Percentiles rank a stretch among this genome's conserved stretches.
phyloP scores from a whole-genome alignment of 768 basidiomycete species.

The Pulveroboletus sp. region DNA sequence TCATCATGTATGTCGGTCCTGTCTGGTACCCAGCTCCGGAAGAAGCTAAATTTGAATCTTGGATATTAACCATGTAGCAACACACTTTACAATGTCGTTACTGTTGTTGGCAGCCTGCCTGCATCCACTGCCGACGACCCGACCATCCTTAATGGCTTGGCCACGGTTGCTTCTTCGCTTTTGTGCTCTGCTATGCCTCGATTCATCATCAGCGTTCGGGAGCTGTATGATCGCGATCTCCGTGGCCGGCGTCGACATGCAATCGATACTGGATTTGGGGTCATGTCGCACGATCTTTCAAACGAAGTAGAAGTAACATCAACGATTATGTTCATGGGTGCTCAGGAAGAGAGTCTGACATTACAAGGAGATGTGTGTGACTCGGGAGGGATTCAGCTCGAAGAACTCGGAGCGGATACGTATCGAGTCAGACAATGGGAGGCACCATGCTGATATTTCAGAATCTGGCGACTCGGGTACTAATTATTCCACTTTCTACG shows the following conservation, averaged over 20 bases:
- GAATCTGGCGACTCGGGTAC: too few species aligned
- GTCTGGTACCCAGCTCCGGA: background rate
- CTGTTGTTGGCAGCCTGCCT: background rate
- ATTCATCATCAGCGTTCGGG: conserved; percentile 16
- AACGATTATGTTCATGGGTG: background rate
- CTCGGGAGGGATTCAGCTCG: too few species aligned
- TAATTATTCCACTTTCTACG: too few species aligned
- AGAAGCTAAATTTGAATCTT: too few species aligned
- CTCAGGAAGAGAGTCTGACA: background rate
- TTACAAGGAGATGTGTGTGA: background rate
- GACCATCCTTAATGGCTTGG: background rate
- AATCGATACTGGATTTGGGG: conserved; percentile 14
- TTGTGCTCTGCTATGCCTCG: conserved; percentile 8
- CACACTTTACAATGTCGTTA: background rate
- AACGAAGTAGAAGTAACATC: background rate
- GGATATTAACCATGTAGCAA: too few species aligned
- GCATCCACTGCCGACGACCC: background rate
- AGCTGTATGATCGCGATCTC: background rate
- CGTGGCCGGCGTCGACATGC: background rate
- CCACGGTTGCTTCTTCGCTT: background rate
- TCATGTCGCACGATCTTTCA: background rate
- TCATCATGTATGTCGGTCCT: conserved; percentile 8
- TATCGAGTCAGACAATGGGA: too few species aligned
- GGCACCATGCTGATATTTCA: too few species aligned
- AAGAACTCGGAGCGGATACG: too few species aligned